Evolutionary conservation across 768 basidiomycete genomes (phyloP), one percentile per base, ranked within the genome.

Genomic region (Boletus sensibilis): DNA sequence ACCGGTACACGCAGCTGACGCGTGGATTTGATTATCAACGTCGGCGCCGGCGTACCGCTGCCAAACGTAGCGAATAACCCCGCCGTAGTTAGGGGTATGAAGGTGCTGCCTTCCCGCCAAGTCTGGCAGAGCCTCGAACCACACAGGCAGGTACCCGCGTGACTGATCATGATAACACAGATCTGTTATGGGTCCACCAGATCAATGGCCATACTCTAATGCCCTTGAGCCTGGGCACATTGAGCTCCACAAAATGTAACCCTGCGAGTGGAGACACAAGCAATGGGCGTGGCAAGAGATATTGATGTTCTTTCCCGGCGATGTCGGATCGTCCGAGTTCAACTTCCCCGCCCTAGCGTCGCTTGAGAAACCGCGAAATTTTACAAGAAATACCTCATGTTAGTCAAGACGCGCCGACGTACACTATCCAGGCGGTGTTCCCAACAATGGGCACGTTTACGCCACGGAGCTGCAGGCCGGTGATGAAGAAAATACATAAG

Each of bases 401-500:
- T 53, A 45, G 51, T 43, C 45, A 46, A 53, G 59, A 49, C 11
- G 25, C 54, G 50, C 23, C 58, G 54, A 59, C 21, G 42, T 43
- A 31, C 55, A 39, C 27, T 34, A 38, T 7, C 20, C 37, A 42
- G 55, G 50, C 58, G 39, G 37, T 56, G 60, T 42, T 39, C 56
- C 14, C 41, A 49, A 62, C 60, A 37, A 55, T 56, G 54, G 41
- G 35, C 58, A 59, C 56, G 52, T 61, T 72, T 71, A 71, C 68
- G 68, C 71, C 70, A 72, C 33, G 55, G 48, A 57, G 52, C 27
- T 37, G 55, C 63, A 60, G 46, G 57, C 40, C 16, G 41, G 23
- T 39, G 66, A 57, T 49, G 56, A 56, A 12, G 27, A 47, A 34
- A 50, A 59, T 62, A 66, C 52, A 60, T 50, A 73, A 64, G 53